Percentiles rank a stretch among this genome's conserved stretches.
These are phyloP conservation scores for Fusarium denticulatum DNA, from an alignment of 2,329 filamentous ascomycete genomes.

Conservation along the genomic window DNA sequence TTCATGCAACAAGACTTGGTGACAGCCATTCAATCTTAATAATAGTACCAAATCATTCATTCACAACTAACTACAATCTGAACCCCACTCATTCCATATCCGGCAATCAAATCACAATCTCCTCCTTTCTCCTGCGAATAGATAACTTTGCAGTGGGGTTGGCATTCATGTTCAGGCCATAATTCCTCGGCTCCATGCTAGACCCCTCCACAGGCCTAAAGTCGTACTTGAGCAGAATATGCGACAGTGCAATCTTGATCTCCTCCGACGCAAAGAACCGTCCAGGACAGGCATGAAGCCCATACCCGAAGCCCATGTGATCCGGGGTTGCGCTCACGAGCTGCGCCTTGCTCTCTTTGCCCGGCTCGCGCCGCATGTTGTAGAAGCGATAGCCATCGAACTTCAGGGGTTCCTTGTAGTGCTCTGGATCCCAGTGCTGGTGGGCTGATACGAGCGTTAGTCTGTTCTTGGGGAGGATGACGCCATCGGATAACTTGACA, in stretches of 20 bases:
- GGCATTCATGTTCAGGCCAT: not conserved
- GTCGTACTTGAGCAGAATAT: not conserved
- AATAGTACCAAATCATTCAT: not conserved
- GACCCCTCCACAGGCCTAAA: not conserved
- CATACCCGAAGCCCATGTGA: not conserved
- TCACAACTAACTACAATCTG: not conserved
- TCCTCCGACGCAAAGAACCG: not conserved
- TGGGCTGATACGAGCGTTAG: not conserved
- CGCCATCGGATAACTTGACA: not conserved
- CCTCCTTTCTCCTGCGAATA: not conserved
- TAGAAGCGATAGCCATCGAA: not conserved
- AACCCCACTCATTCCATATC: fast-evolving
- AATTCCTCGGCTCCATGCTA: not conserved
- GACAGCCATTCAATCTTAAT: not conserved
- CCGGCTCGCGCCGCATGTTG: not conserved
- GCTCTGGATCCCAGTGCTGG: not conserved
- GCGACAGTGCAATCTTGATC: not conserved
- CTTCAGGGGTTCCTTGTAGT: not conserved
- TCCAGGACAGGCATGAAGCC: not conserved
- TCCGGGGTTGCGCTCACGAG: not conserved
- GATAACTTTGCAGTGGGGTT: not conserved
- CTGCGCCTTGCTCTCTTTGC: not conserved
- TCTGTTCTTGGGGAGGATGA: not conserved
- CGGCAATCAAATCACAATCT: not conserved
- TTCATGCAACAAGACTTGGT: fast-evolving